Evolutionary conservation across 148 eudicot genomes (phyloP).

Genomic region (Rhododendron mucronatum): DNA sequence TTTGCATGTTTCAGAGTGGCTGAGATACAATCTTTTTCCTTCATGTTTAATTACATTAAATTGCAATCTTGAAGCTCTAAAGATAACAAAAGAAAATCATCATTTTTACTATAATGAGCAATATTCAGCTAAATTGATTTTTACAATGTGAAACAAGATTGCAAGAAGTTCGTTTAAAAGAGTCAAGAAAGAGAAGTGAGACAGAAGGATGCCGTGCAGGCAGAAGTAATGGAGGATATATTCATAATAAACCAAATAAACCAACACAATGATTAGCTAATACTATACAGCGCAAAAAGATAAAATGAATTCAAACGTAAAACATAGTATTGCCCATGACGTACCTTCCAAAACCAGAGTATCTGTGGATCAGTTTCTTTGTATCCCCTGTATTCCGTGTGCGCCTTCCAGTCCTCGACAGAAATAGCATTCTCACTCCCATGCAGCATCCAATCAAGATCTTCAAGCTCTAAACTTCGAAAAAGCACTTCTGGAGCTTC

Average conservation of each 20-base stretch:
- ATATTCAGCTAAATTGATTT: background rate
- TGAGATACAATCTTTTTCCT: background rate
- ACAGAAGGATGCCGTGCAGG: background rate
- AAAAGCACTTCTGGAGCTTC: slow-evolving; percentile 33
- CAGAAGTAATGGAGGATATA: background rate
- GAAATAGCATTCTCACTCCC: slow-evolving; percentile 67
- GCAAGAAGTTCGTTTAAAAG: background rate
- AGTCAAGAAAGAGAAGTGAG: background rate
- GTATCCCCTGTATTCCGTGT: slow-evolving; percentile 76
- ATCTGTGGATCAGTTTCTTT: slow-evolving; percentile 69
- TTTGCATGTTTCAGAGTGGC: background rate
- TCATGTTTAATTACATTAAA: background rate
- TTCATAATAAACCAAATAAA: background rate
- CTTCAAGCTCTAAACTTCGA: slow-evolving; percentile 70
- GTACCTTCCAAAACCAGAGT: slow-evolving; percentile 95
- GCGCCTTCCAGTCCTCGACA: slow-evolving; percentile 84
- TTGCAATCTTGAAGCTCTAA: background rate
- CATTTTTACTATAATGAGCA: background rate
- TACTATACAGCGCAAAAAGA: background rate
- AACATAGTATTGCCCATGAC: slow-evolving; percentile 4
- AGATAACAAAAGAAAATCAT: background rate
- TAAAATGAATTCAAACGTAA: background rate
- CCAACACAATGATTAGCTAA: background rate
- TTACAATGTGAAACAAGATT: background rate
- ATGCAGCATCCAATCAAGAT: slow-evolving; percentile 75